A percentile compares a stretch with the other conserved stretches of the same genome.
phyloP scores from a whole-genome alignment of 164 flowering plant species.

The Saururus chinensis region DNA sequence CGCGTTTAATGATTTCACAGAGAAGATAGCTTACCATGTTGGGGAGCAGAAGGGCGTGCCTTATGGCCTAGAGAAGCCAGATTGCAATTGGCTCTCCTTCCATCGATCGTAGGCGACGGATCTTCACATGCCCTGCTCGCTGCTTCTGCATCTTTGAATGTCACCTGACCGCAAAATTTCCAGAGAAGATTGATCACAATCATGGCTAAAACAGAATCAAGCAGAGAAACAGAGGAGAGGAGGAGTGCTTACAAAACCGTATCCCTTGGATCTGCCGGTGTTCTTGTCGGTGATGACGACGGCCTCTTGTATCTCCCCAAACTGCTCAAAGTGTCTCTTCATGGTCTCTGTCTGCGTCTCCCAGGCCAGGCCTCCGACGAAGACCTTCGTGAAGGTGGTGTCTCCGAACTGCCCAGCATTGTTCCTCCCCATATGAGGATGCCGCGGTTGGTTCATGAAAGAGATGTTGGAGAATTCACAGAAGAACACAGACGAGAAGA shows the following conservation, averaged over 20 bases:
- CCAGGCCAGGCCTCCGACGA: slow-evolving; percentile 72
- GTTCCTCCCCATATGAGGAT: slow-evolving; percentile 36
- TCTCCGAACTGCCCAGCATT: slow-evolving; percentile 29
- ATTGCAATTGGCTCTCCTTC: slow-evolving; percentile 62
- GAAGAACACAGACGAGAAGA: not conserved
- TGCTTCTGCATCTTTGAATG: slow-evolving; percentile 52
- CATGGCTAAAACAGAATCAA: not conserved
- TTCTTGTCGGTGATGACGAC: slow-evolving; percentile 55
- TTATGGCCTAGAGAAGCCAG: slow-evolving; percentile 57
- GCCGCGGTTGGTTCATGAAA: slow-evolving; percentile 45
- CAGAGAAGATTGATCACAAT: too few species aligned
- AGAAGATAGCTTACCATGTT: slow-evolving; percentile 21
- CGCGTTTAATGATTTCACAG: not conserved
- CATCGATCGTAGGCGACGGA: slow-evolving; percentile 60
- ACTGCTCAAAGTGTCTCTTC: slow-evolving; percentile 59
- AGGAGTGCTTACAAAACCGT: slow-evolving; percentile 45
- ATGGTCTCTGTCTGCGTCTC: slow-evolving; percentile 59
- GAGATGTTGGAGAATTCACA: not conserved
- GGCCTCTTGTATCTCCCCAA: slow-evolving; percentile 62
- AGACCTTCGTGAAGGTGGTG: slow-evolving; percentile 52
- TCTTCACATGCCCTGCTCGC: slow-evolving; percentile 60
- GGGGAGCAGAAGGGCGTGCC: slow-evolving; percentile 33
- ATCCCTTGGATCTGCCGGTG: slow-evolving; percentile 64
- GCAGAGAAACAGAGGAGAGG: not conserved
- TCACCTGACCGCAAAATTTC: slow-evolving; percentile 24